Conservation (phyloP, 2,329 filamentous ascomycete species). For the Zarea fungicola region DNA sequence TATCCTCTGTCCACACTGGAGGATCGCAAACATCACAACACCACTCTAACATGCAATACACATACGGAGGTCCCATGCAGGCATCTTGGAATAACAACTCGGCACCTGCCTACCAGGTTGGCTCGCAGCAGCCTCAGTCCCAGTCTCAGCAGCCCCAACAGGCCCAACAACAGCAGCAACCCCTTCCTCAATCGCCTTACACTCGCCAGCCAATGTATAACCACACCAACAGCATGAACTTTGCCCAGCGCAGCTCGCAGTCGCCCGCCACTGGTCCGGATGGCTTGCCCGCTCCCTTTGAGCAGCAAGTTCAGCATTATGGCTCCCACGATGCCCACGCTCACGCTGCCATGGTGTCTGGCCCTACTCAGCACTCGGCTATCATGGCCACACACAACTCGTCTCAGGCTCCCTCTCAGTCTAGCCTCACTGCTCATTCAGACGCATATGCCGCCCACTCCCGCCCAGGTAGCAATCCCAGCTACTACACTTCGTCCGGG, state of each 20-base stretch:
- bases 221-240: slow-evolving; percentile 39
- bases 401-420: slow-evolving; percentile 32
- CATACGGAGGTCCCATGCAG: slow-evolving; percentile 53
- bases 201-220: slow-evolving; percentile 36
- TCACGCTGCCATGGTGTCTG: slow-evolving; percentile 10
- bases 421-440: neutral
- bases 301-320: slow-evolving; percentile 59
- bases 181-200: slow-evolving; percentile 25
- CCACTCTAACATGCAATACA: slow-evolving; percentile 44
- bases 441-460: slow-evolving; percentile 41
- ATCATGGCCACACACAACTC: slow-evolving; percentile 11
- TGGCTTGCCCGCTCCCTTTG: slow-evolving; percentile 61
- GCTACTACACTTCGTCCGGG: slow-evolving; percentile 54
- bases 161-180: slow-evolving; percentile 17
- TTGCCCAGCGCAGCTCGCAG: slow-evolving; percentile 29
- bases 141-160: neutral
- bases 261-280: slow-evolving; percentile 53
- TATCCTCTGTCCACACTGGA: slow-evolving; percentile 56
- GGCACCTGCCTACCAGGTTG: no score
- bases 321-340: slow-evolving; percentile 28
- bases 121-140: neutral
- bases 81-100: no score
- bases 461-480: slow-evolving; percentile 52
- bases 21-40: slow-evolving; percentile 55
- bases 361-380: slow-evolving; percentile 4